Evolutionary conservation across 1,139 yeast species (phyloP), one percentile per base, ranked within the genome.

Genomic region (Blastobotrys malaysiensis): DNA sequence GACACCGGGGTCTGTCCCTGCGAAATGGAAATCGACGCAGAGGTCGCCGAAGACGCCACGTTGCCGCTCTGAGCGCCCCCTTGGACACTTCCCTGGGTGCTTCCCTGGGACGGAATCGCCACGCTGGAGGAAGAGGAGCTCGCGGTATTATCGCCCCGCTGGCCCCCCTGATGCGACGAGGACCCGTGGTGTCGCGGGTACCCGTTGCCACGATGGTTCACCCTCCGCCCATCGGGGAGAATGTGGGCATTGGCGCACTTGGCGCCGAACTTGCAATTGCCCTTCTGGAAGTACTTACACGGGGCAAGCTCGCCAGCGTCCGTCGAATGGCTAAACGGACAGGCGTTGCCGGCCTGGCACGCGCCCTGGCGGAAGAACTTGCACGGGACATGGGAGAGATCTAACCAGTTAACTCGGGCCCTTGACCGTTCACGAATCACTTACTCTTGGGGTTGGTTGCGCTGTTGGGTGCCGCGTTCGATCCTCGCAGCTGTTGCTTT

Each of bases 171-270:
- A 9, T 16, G 43, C 20, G 3, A 43, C 39, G 27, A 47, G 31
- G 13, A 44, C 26, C 44, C 55, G 18, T 47, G 51, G 6, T 47
- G 55, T 20, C 47, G 54, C 21, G n/a, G 16, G 51, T 51, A n/a
- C 31, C 39, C 36, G 36, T 45, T 72, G 56, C n/a, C n/a, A n/a
- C 77, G 81, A 9, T 82, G 78, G 63, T 86, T 87, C 22, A 87
- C 85, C 49, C 88, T 73, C n/a, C 90, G 81, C 0, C 97, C 97
- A 66, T 90, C 96, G 0, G 96, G 95, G 46, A 88, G 72, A 57
- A 87, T 80, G 71, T 91, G 98, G 19, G 96, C 96, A 68, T 91
- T 80, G 1, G 97, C 97, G 74, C 98, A 91, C 67, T 88, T 90
- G 54, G 82, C 74, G 2, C 98, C 98, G 71, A 91, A 91, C 70